Conservation (phyloP, 257 asterid genomes). For the Orobanche coerulescens region DNA sequence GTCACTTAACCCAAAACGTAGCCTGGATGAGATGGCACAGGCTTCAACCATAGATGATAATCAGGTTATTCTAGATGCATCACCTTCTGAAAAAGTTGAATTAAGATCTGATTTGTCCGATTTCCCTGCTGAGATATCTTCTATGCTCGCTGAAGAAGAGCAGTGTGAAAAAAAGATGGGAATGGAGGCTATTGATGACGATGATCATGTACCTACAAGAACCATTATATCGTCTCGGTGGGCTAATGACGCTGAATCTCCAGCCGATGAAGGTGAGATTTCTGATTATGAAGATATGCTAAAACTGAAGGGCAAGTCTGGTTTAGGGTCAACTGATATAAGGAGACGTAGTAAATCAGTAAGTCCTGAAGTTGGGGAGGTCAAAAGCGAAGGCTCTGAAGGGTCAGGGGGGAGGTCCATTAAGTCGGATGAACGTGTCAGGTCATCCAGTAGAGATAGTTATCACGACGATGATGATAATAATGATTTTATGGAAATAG, state of each 20-base stretch:
- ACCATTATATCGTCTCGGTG: constrained; percentile 66
- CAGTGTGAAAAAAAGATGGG: constrained; percentile 17
- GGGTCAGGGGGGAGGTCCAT: constrained; percentile 47
- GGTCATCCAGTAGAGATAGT: constrained; percentile 83
- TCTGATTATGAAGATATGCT: constrained; percentile 41
- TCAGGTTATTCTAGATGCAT: constrained; percentile 26
- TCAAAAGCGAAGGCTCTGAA: constrained; percentile 45
- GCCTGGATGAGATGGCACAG: constrained; percentile 20
- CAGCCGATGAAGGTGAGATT: constrained; percentile 76
- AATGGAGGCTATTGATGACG: constrained; percentile 32
- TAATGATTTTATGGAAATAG: constrained; percentile 47
- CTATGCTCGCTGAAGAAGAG: constrained; percentile 27
- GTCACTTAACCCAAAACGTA: constrained; percentile 27
- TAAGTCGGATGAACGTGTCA: constrained; percentile 50
- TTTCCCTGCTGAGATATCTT: constrained; percentile 28
- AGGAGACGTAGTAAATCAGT: constrained; percentile 37
- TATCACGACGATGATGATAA: constrained; percentile 36
- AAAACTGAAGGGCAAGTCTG: constrained; percentile 35
- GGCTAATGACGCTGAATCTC: constrained; percentile 67
- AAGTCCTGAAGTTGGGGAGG: constrained; percentile 59
- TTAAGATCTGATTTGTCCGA: constrained; percentile 24
- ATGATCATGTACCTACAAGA: constrained; percentile 37
- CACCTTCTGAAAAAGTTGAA: constrained; percentile 28
- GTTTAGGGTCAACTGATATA: constrained; percentile 38
- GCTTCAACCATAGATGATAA: constrained; percentile 22